Percentiles rank a stretch among this genome's conserved stretches.
phyloP scores from a whole-genome alignment of 495 filamentous ascomycete species.

The Peziza echinospora region DNA sequence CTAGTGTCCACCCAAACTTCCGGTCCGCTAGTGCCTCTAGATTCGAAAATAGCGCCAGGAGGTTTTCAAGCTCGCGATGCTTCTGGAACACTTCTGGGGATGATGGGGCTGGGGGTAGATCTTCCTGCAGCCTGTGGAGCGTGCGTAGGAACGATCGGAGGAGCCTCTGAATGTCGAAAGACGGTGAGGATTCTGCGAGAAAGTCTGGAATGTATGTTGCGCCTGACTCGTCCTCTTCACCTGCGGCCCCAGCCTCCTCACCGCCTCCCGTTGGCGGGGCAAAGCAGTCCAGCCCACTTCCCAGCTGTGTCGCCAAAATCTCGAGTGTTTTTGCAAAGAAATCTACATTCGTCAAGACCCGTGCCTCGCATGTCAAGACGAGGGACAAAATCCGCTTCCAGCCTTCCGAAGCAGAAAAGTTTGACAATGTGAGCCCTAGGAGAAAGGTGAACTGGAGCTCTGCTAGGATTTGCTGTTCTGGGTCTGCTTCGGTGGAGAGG shows the following conservation, averaged over 20 bases:
- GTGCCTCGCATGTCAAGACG: conserved; percentile 42
- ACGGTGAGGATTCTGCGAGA: not conserved
- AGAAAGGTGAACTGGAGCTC: conserved; percentile 75
- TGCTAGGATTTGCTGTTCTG: conserved; percentile 40
- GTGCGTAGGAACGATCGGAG: conserved; percentile 31
- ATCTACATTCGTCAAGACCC: conserved; percentile 31
- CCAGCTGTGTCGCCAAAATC: conserved; percentile 47
- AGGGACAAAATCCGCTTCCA: conserved; percentile 61
- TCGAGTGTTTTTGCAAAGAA: conserved; percentile 40
- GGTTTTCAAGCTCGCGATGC: conserved; percentile 20
- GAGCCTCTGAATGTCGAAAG: conserved; percentile 13
- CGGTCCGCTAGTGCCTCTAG: conserved; percentile 33
- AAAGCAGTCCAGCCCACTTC: conserved; percentile 42
- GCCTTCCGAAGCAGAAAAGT: conserved; percentile 67
- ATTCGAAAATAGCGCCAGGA: conserved; percentile 30
- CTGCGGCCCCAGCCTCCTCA: conserved; percentile 35
- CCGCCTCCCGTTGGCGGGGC: conserved; percentile 30
- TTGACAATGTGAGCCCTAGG: conserved; percentile 58
- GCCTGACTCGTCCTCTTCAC: conserved; percentile 26
- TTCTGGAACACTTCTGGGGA: conserved; percentile 5
- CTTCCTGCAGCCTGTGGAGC: conserved; percentile 24
- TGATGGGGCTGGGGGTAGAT: conserved; percentile 6
- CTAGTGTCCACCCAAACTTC: conserved; percentile 45
- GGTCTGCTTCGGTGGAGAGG: conserved; percentile 8
- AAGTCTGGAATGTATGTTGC: not conserved